phyloP scores from a whole-genome alignment of 257 asterid genomes.

The Cordia subcordata region DNA sequence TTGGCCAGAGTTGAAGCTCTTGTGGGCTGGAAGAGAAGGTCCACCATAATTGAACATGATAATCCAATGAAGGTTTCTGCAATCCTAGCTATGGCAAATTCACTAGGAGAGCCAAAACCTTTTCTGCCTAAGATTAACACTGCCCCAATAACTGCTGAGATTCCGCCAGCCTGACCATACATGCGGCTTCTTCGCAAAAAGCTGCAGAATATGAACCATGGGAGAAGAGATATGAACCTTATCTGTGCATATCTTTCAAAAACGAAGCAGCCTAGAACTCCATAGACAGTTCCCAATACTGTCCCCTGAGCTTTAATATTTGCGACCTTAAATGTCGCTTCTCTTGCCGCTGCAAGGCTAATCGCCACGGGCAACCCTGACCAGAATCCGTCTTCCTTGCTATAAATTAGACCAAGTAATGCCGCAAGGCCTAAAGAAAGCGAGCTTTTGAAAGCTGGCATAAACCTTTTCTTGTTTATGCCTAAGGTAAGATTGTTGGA shows the following conservation, averaged over 20 bases:
- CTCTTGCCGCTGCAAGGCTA: slow-evolving; percentile 60
- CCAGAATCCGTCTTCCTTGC: slow-evolving; percentile 72
- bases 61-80: slow-evolving; percentile 78
- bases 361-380: slow-evolving; percentile 79
- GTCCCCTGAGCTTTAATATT: slow-evolving; percentile 85
- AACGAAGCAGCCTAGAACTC: slow-evolving; percentile 71
- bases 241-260: slow-evolving; percentile 48
- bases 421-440: slow-evolving; percentile 67
- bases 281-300: slow-evolving; percentile 75
- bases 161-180: slow-evolving; percentile 92
- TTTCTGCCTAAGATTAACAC: slow-evolving; percentile 64
- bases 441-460: slow-evolving; percentile 63
- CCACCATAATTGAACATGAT: slow-evolving; percentile 73
- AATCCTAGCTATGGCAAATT: slow-evolving; percentile 74
- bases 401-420: slow-evolving; percentile 52
- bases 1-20: slow-evolving; percentile 71
- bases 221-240: slow-evolving; percentile 71
- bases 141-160: slow-evolving; percentile 76
- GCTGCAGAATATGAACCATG: slow-evolving; percentile 77
- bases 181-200: slow-evolving; percentile 59
- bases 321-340: slow-evolving; percentile 67
- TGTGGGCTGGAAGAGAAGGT: slow-evolving; percentile 64
- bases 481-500: slow-evolving; percentile 16
- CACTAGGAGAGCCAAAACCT: slow-evolving; percentile 62
- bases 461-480: slow-evolving; percentile 36